Percentiles rank a stretch among this genome's conserved stretches.
Evolutionary conservation across 139 green algal genomes (phyloP).

Genomic region (Raphidocelis subcapitata): DNA sequence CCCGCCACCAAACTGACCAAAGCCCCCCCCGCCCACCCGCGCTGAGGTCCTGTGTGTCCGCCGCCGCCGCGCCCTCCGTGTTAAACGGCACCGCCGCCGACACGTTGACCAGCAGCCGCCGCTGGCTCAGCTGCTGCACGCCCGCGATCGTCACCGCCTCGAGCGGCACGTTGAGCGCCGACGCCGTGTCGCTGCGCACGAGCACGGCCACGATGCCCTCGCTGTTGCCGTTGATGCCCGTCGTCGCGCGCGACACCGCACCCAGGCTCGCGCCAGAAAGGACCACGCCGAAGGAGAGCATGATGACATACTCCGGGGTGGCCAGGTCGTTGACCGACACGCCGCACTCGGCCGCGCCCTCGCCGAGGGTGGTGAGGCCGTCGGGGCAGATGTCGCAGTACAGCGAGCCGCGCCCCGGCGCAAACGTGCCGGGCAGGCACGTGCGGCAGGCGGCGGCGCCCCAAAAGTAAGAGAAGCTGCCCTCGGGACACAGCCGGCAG

Average conservation of each 20-base stretch:
- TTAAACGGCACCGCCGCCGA: constrained; percentile 13
- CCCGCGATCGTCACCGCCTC: not conserved
- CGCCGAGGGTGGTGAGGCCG: constrained; percentile 13
- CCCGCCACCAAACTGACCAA: too few relatives aligned
- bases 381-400: constrained; percentile 31
- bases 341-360: constrained; percentile 23
- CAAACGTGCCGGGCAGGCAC: constrained; percentile 28
- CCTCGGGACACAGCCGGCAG: constrained; percentile 20
- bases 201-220: constrained; percentile 32
- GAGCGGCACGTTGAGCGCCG: constrained; percentile 17
- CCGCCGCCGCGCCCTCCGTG: not conserved
- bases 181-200: constrained; percentile 23
- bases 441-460: constrained; percentile 19
- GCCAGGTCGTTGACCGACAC: not conserved
- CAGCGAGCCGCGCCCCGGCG: constrained; percentile 7
- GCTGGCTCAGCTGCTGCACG: constrained; percentile 16
- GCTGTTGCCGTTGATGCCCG: constrained; percentile 28
- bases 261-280: constrained; percentile 17
- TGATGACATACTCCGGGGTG: constrained; percentile 11
- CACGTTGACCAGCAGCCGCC: constrained; percentile 31
- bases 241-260: constrained; percentile 8
- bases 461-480: constrained; percentile 31
- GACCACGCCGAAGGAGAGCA: constrained; percentile 25
- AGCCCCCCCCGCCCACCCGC: not conserved
- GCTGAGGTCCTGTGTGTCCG: constrained; percentile 5